Base-by-base conservation (phyloP, 305 asterid species). In the Rubia tinctorum region DNA sequence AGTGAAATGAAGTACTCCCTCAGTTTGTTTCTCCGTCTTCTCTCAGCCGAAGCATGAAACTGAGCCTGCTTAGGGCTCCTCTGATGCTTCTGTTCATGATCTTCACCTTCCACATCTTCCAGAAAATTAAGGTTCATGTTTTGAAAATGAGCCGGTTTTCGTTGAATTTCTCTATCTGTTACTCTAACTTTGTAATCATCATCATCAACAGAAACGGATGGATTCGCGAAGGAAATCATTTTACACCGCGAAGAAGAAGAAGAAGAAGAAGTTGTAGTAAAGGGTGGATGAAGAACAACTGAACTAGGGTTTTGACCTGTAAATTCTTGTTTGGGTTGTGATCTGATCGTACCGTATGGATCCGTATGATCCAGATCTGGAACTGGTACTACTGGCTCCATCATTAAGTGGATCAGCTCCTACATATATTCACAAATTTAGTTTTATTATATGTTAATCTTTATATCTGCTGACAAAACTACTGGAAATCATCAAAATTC, bases 41-140 rank as follows among this genome's bases (percentile, higher is more conserved):
- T 58, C 7, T 58, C 63, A 9, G 63, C 63, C 14, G 20, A 58
- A 58, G 30, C 63, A 58, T 58, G 63, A 58, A 58, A 22, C 63
- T 22, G 63, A 58, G 63, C 63, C 30, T 58, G 63, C 14, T 58
- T n/a, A 58, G 63, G 63, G 30, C 30, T 58, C 30, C 63, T 58
- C 63, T 7, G 25, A 1, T 22, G 25, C 63, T n/a, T 58, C 2
- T 58, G 3, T 0, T 27, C 63, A 8, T n/a, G 63, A 58, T 58
- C 63, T 20, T 58, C 63, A 7, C 22, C 58, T 15, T 22, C 63
- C 13, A n/a, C 63, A 11, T 58, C 63, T 58, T 10, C 63, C 14
- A 22, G 13, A 3, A 58, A 58, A 58, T 11, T 22, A 58, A 58
- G 30, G 63, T 58, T 22, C 58, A 5, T 4, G 22, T 17, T 1